Conservation (phyloP, 2,329 filamentous ascomycete genomes). For the Clathrospora elynae region DNA sequence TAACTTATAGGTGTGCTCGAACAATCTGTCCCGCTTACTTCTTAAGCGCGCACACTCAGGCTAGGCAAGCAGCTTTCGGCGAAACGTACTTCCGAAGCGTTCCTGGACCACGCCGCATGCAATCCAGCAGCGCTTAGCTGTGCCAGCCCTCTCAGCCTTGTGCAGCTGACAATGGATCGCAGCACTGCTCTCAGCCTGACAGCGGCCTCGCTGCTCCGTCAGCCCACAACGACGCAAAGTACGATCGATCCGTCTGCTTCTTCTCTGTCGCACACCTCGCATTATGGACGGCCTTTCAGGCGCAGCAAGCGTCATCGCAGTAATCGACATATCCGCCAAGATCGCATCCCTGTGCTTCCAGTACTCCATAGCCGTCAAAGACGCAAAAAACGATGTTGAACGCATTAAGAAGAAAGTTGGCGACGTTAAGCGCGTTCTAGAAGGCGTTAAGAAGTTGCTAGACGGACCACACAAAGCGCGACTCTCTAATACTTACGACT, state of each 20-base stretch:
- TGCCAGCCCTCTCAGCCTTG: conserved; percentile 1
- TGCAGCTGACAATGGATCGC: conserved; percentile 10
- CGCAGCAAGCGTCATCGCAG: conserved; percentile 47
- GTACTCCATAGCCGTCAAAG: conserved; percentile 39
- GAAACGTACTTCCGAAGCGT: not conserved
- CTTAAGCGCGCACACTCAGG: not conserved
- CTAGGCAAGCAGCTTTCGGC: not conserved
- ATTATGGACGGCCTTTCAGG: conserved; percentile 44
- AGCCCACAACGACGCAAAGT: conserved; percentile 7
- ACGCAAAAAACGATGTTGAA: conserved; percentile 40
- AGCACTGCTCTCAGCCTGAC: conserved; percentile 6
- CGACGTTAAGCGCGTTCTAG: conserved; percentile 31
- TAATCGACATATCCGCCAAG: conserved; percentile 49
- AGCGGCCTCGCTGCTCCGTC: conserved; percentile 12
- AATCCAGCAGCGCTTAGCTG: conserved; percentile 14
- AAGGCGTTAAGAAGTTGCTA: conserved; percentile 33
- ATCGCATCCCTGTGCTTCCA: conserved; percentile 42
- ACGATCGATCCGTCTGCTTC: conserved; percentile 2
- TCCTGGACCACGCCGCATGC: not conserved
- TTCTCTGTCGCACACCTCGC: conserved; percentile 2
- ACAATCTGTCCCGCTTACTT: not conserved
- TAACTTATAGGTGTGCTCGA: not conserved
- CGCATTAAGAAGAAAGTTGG: conserved; percentile 39
- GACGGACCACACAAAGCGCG: conserved; percentile 30
- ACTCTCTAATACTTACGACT: conserved; percentile 33